Evolutionary conservation across 116 monocot species (phyloP), one percentile per base, ranked within the genome.

Genomic region (Cymodocea nodosa): DNA sequence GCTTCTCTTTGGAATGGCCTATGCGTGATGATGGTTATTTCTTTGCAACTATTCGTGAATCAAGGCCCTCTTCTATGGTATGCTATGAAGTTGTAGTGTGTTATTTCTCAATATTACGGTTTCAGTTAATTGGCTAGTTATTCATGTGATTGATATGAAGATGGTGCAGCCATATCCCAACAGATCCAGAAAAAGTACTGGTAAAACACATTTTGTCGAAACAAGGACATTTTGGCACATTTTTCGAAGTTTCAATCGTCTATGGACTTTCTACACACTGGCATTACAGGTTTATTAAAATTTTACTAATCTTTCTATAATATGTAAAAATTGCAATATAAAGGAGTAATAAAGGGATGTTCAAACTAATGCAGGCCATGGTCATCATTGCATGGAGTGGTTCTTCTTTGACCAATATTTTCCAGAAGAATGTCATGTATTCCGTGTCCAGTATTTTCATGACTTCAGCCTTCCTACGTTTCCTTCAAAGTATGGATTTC

Each of bases 201-300:
- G 98, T 15, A 99, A 99, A 71, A 77, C 84, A 64, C 80, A 86
- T 70, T 99, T 99, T 73, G 83, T 99, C 35, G 98, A 99, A 70
- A 84, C 89, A 16, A 85, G 98, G 68, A 89, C 98, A 52, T 99
- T 99, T 86, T 99, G 98, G 98, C 89, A 99, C 56, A 86, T 89
- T 49, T 99, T 86, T 71, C 70, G 98, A 77, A 99, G 98, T 75
- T 99, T 99, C 82, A 92, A 99, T 76, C 92, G 98, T 23, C 60
- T 99, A 68, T 99, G 98, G 98, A 99, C 92, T 6, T 99, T 99
- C 60, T 89, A 89, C 74, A 62, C 76, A 14, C 59, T 99, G 37
- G 89, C 84, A 56, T 65, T 99, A 11, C 98, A 99, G 92, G 98
- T 99, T 76, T 44, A 8, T 65, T 50, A 22, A 50, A 4, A 65